phyloP scores from a whole-genome alignment of 2,329 filamentous ascomycete genomes.

The Aspergillus fischeri region DNA sequence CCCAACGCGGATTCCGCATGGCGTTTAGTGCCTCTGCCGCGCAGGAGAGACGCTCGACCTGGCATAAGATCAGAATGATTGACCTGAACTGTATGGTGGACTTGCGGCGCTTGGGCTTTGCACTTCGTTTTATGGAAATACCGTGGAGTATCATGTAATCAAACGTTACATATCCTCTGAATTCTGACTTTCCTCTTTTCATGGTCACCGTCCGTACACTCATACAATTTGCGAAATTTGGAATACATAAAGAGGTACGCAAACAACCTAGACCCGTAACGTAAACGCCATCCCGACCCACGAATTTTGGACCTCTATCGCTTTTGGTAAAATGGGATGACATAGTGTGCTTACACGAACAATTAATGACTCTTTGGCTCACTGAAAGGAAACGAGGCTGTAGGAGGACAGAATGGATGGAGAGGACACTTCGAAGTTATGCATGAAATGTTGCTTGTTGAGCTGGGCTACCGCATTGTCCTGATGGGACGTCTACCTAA shows the following conservation, averaged over 20 bases:
- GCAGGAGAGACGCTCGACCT: background rate
- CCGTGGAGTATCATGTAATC: background rate
- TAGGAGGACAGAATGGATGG: background rate
- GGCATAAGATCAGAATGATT: background rate
- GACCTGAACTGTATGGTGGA: background rate
- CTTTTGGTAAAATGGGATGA: background rate
- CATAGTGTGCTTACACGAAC: background rate
- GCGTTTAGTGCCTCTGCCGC: background rate
- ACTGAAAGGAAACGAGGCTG: background rate
- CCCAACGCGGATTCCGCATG: background rate
- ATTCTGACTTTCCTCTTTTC: background rate
- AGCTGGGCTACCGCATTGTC: background rate
- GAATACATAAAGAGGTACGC: background rate
- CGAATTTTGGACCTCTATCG: background rate
- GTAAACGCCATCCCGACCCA: background rate
- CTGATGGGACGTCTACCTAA: constrained; percentile 43
- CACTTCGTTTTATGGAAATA: background rate
- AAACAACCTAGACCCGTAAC: background rate
- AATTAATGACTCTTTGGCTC: background rate
- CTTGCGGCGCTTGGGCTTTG: background rate
- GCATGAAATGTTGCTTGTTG: background rate
- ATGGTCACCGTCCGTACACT: background rate
- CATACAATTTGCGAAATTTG: background rate
- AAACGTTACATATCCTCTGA: background rate
- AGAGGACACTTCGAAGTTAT: background rate